A percentile compares a stretch with the other conserved stretches of the same genome.
Conservation (phyloP, 768 basidiomycete species). For the Mycena belliarum region DNA sequence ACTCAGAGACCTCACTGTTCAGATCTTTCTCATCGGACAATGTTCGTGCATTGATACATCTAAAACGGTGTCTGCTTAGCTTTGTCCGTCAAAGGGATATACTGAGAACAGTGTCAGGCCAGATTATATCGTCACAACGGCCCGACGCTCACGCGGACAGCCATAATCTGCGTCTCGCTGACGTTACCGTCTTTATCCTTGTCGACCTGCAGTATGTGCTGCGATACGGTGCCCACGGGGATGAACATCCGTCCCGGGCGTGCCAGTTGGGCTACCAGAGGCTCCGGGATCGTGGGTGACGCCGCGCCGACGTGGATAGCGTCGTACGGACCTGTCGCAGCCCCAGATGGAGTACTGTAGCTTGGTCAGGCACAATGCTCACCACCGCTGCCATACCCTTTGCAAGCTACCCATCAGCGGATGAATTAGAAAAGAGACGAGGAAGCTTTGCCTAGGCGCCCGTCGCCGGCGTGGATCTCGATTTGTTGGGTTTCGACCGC, state of each 20-base stretch:
- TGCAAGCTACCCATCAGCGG: neutral
- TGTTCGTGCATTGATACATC: too few species aligned
- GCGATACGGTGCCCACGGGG: constrained; percentile 69
- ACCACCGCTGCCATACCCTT: constrained; percentile 41
- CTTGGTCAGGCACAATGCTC: constrained; percentile 1
- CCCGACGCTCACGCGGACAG: constrained; percentile 63
- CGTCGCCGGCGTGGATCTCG: constrained; percentile 74
- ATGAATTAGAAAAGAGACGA: neutral
- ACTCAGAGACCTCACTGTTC: too few species aligned
- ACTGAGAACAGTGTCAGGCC: constrained; percentile 10
- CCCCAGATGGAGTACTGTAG: neutral
- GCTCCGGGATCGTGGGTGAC: constrained; percentile 67
- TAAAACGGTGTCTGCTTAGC: constrained; percentile 39
- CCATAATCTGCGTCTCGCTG: constrained; percentile 67
- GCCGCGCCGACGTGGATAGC: constrained; percentile 96
- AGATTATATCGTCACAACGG: neutral
- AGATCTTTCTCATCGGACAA: neutral
- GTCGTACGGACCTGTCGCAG: constrained; percentile 60
- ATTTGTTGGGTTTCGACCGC: constrained; percentile 59
- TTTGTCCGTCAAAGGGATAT: constrained; percentile 52
- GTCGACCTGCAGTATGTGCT: constrained; percentile 75
- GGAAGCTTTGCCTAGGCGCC: constrained; percentile 56
- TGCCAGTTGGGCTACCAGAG: constrained; percentile 78
- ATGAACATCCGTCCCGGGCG: constrained; percentile 87
- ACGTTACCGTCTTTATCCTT: constrained; percentile 74